Conservation (phyloP, 768 basidiomycete species). For the Phanerochaete sordida region DNA sequence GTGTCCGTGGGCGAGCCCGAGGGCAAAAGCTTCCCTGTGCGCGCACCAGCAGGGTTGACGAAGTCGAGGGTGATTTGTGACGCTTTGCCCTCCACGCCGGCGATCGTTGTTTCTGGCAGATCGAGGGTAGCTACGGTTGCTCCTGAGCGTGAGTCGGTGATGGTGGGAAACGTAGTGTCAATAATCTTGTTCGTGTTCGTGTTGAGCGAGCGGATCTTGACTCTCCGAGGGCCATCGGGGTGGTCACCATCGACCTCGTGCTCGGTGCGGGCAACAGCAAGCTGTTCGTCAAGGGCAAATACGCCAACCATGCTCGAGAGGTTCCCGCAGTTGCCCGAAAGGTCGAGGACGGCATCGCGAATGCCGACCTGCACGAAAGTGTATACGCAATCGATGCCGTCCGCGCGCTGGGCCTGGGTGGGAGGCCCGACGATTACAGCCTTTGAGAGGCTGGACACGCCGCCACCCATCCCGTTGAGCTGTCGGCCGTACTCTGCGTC, state of each 20-base stretch:
- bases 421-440: conserved; percentile 61
- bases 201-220: conserved; percentile 65
- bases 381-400: conserved; percentile 61
- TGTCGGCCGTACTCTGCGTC: conserved; percentile 66
- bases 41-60: conserved; percentile 60
- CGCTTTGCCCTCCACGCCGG: conserved; percentile 64
- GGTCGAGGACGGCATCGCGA: conserved; percentile 56
- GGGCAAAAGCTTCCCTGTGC: conserved; percentile 70
- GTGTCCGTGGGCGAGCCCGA: conserved; percentile 47
- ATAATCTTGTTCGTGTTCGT: conserved; percentile 71
- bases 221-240: no score
- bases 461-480: conserved; percentile 81
- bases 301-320: conserved; percentile 70
- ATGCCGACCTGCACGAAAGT: conserved; percentile 61
- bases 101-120: conserved; percentile 49
- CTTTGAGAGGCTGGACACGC: conserved; percentile 72
- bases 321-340: conserved; percentile 76
- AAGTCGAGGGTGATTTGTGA: conserved; percentile 68
- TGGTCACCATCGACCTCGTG: no score
- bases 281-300: conserved; percentile 69
- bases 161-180: conserved; percentile 66
- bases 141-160: background rate
- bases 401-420: conserved; percentile 34
- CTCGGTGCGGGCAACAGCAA: no score
- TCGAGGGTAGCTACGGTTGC: conserved; percentile 35